phyloP scores from a whole-genome alignment of 495 filamentous ascomycete species.

The Elasticomyces elasticus region DNA sequence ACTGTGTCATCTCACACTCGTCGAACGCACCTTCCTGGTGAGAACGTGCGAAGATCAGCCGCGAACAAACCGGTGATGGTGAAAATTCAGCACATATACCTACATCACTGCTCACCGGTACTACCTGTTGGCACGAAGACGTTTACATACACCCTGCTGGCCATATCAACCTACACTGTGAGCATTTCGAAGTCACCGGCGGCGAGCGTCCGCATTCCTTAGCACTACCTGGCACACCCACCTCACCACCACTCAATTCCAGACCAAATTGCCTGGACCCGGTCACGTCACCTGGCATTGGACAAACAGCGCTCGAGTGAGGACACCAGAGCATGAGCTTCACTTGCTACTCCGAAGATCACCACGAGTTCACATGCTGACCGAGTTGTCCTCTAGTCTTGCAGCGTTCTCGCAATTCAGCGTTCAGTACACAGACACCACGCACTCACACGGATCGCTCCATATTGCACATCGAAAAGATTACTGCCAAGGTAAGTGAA shows the following conservation, averaged over 20 bases:
- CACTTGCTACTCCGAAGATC: not conserved
- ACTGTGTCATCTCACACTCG: too few relatives aligned
- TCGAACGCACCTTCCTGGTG: not conserved
- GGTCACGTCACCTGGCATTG: conserved; percentile 8
- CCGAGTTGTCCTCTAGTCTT: conserved; percentile 1
- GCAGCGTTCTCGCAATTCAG: conserved; percentile 11
- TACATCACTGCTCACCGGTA: not conserved
- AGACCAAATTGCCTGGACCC: conserved; percentile 9
- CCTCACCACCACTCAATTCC: conserved; percentile 9
- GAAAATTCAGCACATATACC: not conserved
- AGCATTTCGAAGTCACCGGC: not conserved
- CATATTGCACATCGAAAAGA: not conserved
- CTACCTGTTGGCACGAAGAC: not conserved
- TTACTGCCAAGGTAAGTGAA: not conserved
- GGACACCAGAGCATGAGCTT: not conserved
- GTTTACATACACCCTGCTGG: not conserved
- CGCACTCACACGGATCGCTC: not conserved
- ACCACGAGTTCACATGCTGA: not conserved
- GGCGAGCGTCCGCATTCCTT: not conserved
- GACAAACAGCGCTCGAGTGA: not conserved
- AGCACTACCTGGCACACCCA: conserved; percentile 1
- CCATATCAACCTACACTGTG: not conserved
- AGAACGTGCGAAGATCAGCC: not conserved
- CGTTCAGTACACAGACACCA: not conserved
- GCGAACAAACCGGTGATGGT: not conserved